Evolutionary conservation across 768 basidiomycete species (phyloP), one percentile per base, ranked within the genome.

Genomic region (Pulveroboletus sp.): DNA sequence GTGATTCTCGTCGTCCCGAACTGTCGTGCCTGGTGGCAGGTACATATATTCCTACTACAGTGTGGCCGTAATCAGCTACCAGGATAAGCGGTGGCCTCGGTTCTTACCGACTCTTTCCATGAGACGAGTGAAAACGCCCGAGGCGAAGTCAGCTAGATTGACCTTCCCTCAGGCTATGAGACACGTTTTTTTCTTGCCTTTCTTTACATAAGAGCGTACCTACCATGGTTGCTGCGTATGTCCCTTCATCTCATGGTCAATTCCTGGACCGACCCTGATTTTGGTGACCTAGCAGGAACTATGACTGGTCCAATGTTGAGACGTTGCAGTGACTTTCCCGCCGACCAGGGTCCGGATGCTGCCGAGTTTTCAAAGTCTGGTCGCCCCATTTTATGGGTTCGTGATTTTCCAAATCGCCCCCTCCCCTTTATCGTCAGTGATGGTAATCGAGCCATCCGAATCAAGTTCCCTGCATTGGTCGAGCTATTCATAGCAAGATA

Each of bases 401-500:
- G 36, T 22, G 20, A 30, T 20, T 44, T 37, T 46, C 35, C 31
- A n/a, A 36, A 45, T 46, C 56, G 26, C 20, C 27, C 6, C 32
- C 19, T n/a, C 34, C 44, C 47, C 31, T 35, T 34, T 47, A 29
- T 44, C 13, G 29, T 31, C 31, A 35, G 36, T 31, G 45, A 53
- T 19, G 47, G 56, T 51, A 44, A 48, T 49, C 35, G 49, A 26
- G 48, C 12, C 57, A 44, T 53, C 36, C n/a, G 27, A 29, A 6
- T 29, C 27, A 6, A 29, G 27, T 29, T 55, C 58, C 49, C 43
- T 51, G 30, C 56, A 41, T 39, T 26, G 49, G 61, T 29, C 30
- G 45, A 48, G 47, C 22, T 57, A 51, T 56, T 53, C 48, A 61
- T 58, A 56, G 60, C 54, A 53, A 56, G 62, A 53, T 55, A 53